Conservation (phyloP, 257 asterid genomes). For the Datura wrightii region DNA sequence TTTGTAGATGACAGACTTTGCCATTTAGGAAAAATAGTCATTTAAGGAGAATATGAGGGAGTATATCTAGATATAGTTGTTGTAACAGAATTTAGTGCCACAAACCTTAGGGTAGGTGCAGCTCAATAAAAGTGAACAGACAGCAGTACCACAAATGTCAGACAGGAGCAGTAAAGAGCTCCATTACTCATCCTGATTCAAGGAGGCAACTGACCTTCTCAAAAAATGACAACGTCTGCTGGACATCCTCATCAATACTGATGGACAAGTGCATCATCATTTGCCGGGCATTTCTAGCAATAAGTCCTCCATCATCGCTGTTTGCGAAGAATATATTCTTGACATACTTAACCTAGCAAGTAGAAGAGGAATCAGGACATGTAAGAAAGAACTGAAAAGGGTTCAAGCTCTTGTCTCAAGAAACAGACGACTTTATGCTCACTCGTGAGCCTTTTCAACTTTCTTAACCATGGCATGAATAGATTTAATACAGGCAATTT, state of each 20-base stretch:
- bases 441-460: neutral
- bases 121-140: slow-evolving; percentile 20
- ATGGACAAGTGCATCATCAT: slow-evolving; percentile 85
- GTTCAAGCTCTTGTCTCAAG: slow-evolving; percentile 1
- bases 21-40: slow-evolving; percentile 25
- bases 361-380: slow-evolving; percentile 25
- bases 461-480: slow-evolving; percentile 1
- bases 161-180: neutral
- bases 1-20: neutral
- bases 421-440: slow-evolving; percentile 6
- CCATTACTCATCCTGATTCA: neutral
- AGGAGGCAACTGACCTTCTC: slow-evolving; percentile 65
- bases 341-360: slow-evolving; percentile 76
- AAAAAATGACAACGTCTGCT: slow-evolving; percentile 88
- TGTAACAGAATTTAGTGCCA: slow-evolving; percentile 1
- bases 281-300: slow-evolving; percentile 71
- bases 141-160: slow-evolving; percentile 3
- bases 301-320: slow-evolving; percentile 55
- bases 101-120: slow-evolving; percentile 5
- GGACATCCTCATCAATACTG: slow-evolving; percentile 84
- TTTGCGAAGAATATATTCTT: slow-evolving; percentile 79
- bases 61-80: slow-evolving; percentile 10
- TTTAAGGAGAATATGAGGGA: slow-evolving; percentile 4
- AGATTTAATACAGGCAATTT: neutral
- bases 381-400: neutral